phyloP scores from a whole-genome alignment of 306 rosid species.

The Sicyos edulis region DNA sequence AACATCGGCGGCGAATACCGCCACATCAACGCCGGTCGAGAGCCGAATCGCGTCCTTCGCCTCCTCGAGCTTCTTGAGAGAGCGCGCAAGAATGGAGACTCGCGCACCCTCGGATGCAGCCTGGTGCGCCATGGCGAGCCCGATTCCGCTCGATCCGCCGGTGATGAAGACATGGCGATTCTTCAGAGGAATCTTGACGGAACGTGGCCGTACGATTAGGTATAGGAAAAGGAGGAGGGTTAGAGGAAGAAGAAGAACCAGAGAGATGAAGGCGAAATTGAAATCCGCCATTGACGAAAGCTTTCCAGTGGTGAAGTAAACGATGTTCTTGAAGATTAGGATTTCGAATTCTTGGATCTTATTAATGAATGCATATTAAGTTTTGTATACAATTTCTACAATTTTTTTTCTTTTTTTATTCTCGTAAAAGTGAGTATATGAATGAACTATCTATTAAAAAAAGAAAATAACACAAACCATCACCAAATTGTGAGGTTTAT shows the following conservation, averaged over 20 bases:
- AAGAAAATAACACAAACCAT: too few relatives aligned
- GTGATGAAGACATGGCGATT: conserved; percentile 94
- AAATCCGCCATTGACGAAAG: conserved; percentile 44
- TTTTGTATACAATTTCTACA: too few relatives aligned
- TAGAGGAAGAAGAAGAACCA: conserved; percentile 36
- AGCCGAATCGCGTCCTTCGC: conserved; percentile 48
- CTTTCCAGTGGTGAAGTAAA: not conserved
- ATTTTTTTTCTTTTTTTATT: too few relatives aligned
- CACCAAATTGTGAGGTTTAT: too few relatives aligned
- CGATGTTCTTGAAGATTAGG: too few relatives aligned
- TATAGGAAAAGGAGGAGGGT: conserved; percentile 42
- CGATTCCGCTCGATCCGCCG: conserved; percentile 95
- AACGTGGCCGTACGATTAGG: conserved; percentile 59
- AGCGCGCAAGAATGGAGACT: conserved; percentile 81
- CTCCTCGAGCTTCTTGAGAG: conserved; percentile 54
- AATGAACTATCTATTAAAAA: too few relatives aligned
- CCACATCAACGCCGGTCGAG: conserved; percentile 66
- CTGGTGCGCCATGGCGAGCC: conserved; percentile 77
- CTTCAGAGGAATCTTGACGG: conserved; percentile 56
- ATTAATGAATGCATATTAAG: too few relatives aligned
- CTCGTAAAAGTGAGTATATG: too few relatives aligned
- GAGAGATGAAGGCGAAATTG: conserved; percentile 31
- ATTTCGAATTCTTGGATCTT: too few relatives aligned
- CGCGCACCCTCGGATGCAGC: conserved; percentile 70
- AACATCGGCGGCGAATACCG: conserved; percentile 61